These are phyloP conservation scores for Ceratobasidium sp. DNA, from an alignment of 1,284 basidiomycete species.

Conservation along the genomic window DNA sequence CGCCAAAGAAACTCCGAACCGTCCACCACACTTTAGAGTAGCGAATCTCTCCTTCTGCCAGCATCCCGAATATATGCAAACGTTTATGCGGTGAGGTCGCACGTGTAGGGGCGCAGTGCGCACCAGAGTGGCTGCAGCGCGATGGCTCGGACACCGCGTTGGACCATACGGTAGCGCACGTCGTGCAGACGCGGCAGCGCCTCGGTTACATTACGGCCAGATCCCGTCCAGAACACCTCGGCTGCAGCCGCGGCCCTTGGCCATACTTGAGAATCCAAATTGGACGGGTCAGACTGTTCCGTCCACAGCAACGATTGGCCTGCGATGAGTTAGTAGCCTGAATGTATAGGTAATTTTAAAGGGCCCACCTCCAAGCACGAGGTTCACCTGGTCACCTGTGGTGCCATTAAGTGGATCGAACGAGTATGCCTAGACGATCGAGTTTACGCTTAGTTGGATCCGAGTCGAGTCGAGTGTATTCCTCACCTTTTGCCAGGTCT, in stretches of 20 bases:
- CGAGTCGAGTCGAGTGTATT: not conserved
- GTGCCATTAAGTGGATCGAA: constrained; percentile 77
- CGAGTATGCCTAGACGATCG: constrained; percentile 64
- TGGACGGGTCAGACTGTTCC: constrained; percentile 76
- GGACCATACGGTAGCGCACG: constrained; percentile 72
- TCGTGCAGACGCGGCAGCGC: constrained; percentile 85
- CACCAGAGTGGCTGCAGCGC: constrained; percentile 85
- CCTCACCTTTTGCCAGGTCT: constrained; percentile 75
- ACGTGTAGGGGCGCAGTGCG: constrained; percentile 73
- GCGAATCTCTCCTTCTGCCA: constrained; percentile 55
- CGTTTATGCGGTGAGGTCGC: constrained; percentile 57
- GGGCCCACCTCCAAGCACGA: constrained; percentile 73
- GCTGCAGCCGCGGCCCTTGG: constrained; percentile 81
- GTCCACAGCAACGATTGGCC: constrained; percentile 77
- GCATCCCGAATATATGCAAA: constrained; percentile 56
- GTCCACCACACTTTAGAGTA: constrained; percentile 54
- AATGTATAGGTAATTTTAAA: no score
- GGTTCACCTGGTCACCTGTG: constrained; percentile 60
- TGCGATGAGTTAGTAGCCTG: not conserved
- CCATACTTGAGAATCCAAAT: constrained; percentile 79
- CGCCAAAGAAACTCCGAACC: not conserved
- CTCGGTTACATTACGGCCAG: constrained; percentile 61
- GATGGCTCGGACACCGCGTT: constrained; percentile 73
- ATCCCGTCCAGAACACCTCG: constrained; percentile 85
- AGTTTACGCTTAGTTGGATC: constrained; percentile 32